A percentile compares a stretch with the other conserved stretches of the same genome.
Evolutionary conservation across 2,329 filamentous ascomycete genomes (phyloP).

Genomic region (Colletotrichum sidae): DNA sequence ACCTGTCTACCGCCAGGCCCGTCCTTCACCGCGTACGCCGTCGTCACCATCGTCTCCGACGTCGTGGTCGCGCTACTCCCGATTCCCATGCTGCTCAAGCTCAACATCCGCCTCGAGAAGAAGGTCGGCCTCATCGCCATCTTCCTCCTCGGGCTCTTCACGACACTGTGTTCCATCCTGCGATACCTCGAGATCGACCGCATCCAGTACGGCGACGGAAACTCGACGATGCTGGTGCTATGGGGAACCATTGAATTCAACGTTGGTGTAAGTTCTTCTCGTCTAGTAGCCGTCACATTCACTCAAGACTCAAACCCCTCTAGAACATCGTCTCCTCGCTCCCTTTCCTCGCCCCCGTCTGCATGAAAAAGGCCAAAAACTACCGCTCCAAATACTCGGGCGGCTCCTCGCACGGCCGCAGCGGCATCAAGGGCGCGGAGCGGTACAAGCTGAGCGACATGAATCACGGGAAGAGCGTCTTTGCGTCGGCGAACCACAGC

Average conservation of each 20-base stretch:
- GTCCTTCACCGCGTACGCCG: conserved; percentile 63
- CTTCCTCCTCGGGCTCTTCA: conserved; percentile 66
- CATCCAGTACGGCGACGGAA: conserved; percentile 62
- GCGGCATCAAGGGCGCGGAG: conserved; percentile 43
- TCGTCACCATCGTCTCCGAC: conserved; percentile 64
- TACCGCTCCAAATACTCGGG: conserved; percentile 54
- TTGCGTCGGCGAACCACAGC: conserved; percentile 41
- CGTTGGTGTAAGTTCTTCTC: conserved; percentile 58
- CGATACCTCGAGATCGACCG: conserved; percentile 63
- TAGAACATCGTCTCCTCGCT: conserved; percentile 61
- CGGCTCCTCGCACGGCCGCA: conserved; percentile 41
- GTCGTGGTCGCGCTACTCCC: conserved; percentile 62
- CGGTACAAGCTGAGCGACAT: conserved; percentile 53
- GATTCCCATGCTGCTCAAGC: conserved; percentile 59
- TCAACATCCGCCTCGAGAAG: conserved; percentile 61
- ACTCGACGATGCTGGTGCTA: conserved; percentile 66
- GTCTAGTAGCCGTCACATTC: not conserved
- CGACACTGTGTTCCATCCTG: conserved; percentile 65
- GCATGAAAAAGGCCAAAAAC: conserved; percentile 54
- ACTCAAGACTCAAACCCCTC: not conserved
- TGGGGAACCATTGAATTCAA: conserved; percentile 70
- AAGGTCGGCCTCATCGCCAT: conserved; percentile 63
- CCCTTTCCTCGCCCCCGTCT: conserved; percentile 58
- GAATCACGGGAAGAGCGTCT: conserved; percentile 47
- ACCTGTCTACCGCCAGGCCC: conserved; percentile 58